Evolutionary conservation across 345 rosid species (phyloP).

Genomic region (Camelina hispida): DNA sequence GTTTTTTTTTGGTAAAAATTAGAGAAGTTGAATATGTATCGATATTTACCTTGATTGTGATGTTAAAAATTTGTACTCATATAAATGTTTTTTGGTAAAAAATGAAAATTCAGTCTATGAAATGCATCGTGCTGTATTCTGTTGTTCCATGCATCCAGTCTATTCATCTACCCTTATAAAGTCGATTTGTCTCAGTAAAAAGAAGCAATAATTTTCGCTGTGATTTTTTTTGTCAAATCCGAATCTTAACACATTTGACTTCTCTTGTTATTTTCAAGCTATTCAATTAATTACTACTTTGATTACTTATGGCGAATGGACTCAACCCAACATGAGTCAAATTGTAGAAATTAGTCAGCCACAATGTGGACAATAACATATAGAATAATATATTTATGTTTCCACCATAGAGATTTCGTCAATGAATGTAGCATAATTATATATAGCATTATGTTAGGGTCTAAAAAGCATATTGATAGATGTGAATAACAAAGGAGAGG

Average conservation of each 20-base stretch:
- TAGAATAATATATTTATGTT: slow-evolving; percentile 23
- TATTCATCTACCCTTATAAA: background rate
- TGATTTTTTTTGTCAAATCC: background rate
- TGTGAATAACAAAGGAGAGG: slow-evolving; percentile 16
- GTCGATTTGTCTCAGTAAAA: slow-evolving; percentile 10
- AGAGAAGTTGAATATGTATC: background rate
- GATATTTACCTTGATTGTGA: background rate
- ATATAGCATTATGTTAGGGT: slow-evolving; percentile 39
- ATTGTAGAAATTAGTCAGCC: slow-evolving; percentile 4
- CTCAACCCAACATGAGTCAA: slow-evolving; percentile 17
- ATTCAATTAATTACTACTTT: slow-evolving; percentile 26
- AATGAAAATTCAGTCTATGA: background rate
- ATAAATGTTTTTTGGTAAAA: background rate
- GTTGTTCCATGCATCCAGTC: slow-evolving; percentile 8
- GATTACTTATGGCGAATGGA: slow-evolving; percentile 23
- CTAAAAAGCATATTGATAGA: slow-evolving; percentile 25
- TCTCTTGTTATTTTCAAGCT: slow-evolving; percentile 16
- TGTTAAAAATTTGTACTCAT: background rate
- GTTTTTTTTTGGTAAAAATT: background rate
- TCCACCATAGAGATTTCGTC: slow-evolving; percentile 31
- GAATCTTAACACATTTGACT: slow-evolving; percentile 23
- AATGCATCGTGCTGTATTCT: background rate
- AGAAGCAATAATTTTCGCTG: background rate
- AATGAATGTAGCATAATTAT: slow-evolving; percentile 9
- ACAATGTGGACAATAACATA: slow-evolving; percentile 36